Base-by-base conservation (phyloP, 495 filamentous ascomycete genomes). In the Penicillium waksmanii region DNA sequence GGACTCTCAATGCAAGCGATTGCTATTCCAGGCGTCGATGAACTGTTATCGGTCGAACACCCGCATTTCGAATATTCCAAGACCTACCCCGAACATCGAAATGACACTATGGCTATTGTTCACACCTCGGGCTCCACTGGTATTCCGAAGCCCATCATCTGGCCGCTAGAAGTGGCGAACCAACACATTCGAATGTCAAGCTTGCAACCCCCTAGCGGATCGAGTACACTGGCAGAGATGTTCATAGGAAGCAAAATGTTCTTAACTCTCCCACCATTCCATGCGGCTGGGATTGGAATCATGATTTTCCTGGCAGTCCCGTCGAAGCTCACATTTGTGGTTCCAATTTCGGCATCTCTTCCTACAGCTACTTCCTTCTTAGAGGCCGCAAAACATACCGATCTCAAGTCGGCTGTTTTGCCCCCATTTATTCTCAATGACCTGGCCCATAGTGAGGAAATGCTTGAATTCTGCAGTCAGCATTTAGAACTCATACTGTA, bases 61-160 rank as follows among this genome's bases (percentile, higher is more conserved):
- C 56, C 66, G 2, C 54, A 64, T 57, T 73, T 73, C 21, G 53
- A 68, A 5, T 77, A 55, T 34, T 12, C 53, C 7, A 73, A 75
- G 44, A 64, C 57, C 0, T 73, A 70, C 36, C 61, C 62, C 3
- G 56, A 63, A 17, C 68, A 72, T 17, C 34, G 36, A 1, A 36
- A 53, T 27, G 73, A 77, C 23, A 63, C 63, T 1, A 53, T 73
- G n/a, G 56, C 66, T 33, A 68, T 74, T 3, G 11, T 75, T 17
- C 74, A 76, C 57, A 77, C 73, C 17, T 76, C 73, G 15, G 73
- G 75, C 25, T 67, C 75, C 3, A 77, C 75, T 1, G 72, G 70
- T 1, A 57, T 72, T 13, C 75, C 75, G 4, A 77, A 76, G 50
- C 73, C 75, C 0, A 62, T 77, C 25, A 56, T 71, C 21, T 73